These are phyloP conservation scores for Paramecium bursaria DNA, from an alignment of 73 alveolate species.

Conservation along the genomic window DNA sequence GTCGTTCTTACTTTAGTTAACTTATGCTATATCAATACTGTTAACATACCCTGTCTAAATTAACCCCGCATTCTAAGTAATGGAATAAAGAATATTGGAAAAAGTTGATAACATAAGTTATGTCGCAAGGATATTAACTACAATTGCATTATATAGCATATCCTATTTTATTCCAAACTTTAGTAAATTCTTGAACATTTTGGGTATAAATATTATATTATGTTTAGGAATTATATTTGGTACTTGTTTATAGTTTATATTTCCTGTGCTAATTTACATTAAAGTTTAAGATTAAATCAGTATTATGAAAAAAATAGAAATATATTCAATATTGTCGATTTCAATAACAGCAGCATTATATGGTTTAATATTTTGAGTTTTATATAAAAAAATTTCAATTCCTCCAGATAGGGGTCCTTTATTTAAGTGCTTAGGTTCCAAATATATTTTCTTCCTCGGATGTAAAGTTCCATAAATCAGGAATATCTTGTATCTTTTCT, in stretches of 20 bases:
- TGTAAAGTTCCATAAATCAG: slow-evolving; percentile 39
- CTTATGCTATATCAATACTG: slow-evolving; percentile 46
- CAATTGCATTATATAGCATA: slow-evolving; percentile 2
- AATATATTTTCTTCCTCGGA: slow-evolving; percentile 54
- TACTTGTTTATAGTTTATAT: slow-evolving; percentile 6
- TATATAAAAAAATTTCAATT: too few relatives aligned
- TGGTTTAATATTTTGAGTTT: too few relatives aligned
- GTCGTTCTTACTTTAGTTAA: slow-evolving; percentile 5
- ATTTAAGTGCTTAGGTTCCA: slow-evolving; percentile 33
- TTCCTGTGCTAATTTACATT: too few relatives aligned
- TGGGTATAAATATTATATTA: too few relatives aligned
- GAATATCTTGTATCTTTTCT: slow-evolving; percentile 9
- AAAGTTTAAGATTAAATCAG: too few relatives aligned
- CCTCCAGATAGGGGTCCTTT: slow-evolving; percentile 17
- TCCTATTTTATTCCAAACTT: slow-evolving; percentile 46
- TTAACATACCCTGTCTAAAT: slow-evolving; percentile 47
- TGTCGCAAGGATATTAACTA: slow-evolving; percentile 7
- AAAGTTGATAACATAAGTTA: slow-evolving; percentile 5
- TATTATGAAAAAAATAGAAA: too few relatives aligned
- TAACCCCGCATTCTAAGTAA: slow-evolving; percentile 26
- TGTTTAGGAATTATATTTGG: slow-evolving; percentile 47
- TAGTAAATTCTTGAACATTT: background rate
- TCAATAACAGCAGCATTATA: too few relatives aligned
- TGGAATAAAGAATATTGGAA: slow-evolving; percentile 6
- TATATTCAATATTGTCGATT: too few relatives aligned